Conservation (phyloP, 202 grass and related monocot genomes). For the Panicum virgatum region DNA sequence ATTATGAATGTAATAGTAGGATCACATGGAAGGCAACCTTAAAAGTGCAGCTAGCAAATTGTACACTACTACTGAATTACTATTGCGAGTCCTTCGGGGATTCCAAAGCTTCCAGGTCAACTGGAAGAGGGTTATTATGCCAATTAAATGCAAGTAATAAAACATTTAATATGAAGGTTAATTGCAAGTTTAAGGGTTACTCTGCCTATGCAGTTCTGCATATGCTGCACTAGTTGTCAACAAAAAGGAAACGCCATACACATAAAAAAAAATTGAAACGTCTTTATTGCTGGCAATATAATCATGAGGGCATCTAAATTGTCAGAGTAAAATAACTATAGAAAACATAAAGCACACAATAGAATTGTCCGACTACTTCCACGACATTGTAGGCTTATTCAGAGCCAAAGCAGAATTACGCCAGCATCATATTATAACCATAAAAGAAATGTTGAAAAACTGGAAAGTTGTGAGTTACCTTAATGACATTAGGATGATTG, state of each 20-base stretch:
- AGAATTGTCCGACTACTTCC: not conserved
- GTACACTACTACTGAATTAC: not conserved
- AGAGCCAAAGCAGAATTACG: not conserved
- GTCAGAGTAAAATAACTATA: slow-evolving; percentile 8
- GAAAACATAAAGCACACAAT: not conserved
- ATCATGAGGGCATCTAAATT: not conserved
- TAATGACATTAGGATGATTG: slow-evolving; percentile 79
- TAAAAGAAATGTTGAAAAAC: not conserved
- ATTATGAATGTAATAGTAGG: not conserved
- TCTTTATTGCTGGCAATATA: not conserved
- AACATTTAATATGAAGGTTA: not conserved
- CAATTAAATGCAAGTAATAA: not conserved
- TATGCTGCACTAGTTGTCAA: not conserved
- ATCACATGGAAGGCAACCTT: not conserved
- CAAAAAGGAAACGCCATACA: not conserved
- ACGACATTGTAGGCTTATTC: not conserved
- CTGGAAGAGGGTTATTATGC: not conserved
- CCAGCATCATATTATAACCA: not conserved
- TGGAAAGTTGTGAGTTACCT: slow-evolving; percentile 48
- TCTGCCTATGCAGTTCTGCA: not conserved
- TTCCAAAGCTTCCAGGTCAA: not conserved
- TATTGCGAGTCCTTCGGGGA: not conserved
- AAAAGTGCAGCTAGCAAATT: not conserved
- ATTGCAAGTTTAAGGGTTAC: not conserved
- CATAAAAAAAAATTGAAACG: not conserved